Conservation (phyloP, 129 eudicot genomes). For the Chrysanthemum seticuspe region DNA sequence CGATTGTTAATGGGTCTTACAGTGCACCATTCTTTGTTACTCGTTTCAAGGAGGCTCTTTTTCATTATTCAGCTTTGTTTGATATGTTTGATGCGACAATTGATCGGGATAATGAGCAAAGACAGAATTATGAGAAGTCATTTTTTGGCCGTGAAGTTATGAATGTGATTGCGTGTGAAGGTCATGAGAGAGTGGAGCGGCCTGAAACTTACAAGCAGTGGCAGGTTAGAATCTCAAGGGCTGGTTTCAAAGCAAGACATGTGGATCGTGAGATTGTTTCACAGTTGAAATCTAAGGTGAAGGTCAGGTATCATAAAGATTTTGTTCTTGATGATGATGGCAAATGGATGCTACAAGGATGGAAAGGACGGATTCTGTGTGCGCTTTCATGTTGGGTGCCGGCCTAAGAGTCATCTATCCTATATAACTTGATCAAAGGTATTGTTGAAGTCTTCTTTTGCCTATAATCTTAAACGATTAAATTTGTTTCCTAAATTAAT, state of each 20-base stretch:
- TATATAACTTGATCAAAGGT: constrained; percentile 13
- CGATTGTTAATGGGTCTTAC: constrained; percentile 53
- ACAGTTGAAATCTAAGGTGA: constrained; percentile 45
- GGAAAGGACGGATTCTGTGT: constrained; percentile 67
- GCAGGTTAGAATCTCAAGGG: constrained; percentile 57
- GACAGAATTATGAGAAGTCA: constrained; percentile 47
- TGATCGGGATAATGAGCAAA: constrained; percentile 42
- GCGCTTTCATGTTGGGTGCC: constrained; percentile 70
- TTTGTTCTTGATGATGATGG: constrained; percentile 67
- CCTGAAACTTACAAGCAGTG: constrained; percentile 80
- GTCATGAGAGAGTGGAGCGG: constrained; percentile 57
- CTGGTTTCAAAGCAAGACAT: constrained; percentile 49
- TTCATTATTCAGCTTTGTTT: constrained; percentile 59
- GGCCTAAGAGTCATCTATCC: constrained; percentile 20
- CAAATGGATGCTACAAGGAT: constrained; percentile 73
- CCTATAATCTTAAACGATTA: neutral
- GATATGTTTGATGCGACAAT: constrained; percentile 66
- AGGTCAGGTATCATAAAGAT: constrained; percentile 54
- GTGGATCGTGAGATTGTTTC: constrained; percentile 43
- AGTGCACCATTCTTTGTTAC: constrained; percentile 66
- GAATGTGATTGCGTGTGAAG: constrained; percentile 78
- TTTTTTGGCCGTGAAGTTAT: constrained; percentile 58
- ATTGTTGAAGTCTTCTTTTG: neutral
- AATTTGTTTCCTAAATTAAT: neutral
- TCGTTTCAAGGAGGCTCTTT: constrained; percentile 68